These are phyloP conservation scores for Biscogniauxia mediterranea DNA, from an alignment of 2,329 filamentous ascomycete species.

Conservation along the genomic window DNA sequence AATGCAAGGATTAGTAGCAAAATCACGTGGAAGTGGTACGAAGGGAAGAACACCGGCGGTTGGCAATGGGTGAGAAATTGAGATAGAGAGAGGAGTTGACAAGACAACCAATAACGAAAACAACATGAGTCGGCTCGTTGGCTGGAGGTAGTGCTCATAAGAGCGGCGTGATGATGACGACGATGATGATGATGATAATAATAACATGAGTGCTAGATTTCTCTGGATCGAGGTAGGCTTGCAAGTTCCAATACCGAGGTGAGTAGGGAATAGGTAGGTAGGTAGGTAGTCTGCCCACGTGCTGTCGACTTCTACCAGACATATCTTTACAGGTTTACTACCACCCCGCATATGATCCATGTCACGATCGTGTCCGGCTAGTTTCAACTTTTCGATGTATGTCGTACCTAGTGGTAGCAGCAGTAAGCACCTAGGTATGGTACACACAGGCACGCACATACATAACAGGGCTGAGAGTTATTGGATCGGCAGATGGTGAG, in stretches of 20 bases:
- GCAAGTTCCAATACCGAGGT: too few relatives aligned
- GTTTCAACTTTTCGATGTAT: background rate
- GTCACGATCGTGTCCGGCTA: background rate
- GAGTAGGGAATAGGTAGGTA: background rate
- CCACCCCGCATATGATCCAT: background rate
- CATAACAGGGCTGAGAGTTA: too few relatives aligned
- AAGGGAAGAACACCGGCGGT: background rate
- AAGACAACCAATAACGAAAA: too few relatives aligned
- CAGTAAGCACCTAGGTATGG: too few relatives aligned
- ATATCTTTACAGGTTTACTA: background rate
- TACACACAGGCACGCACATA: too few relatives aligned
- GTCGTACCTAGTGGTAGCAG: too few relatives aligned
- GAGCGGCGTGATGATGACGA: background rate
- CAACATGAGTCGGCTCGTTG: too few relatives aligned
- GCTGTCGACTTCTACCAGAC: background rate
- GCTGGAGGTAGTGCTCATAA: too few relatives aligned
- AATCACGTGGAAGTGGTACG: background rate
- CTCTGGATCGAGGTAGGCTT: too few relatives aligned
- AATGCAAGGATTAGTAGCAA: background rate
- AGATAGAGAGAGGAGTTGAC: too few relatives aligned
- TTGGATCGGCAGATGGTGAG: too few relatives aligned
- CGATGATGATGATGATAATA: background rate
- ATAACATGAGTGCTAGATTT: background rate
- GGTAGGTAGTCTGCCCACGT: background rate
- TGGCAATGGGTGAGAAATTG: background rate